A percentile compares a stretch with the other conserved stretches of the same genome.
phyloP scores from a whole-genome alignment of 805 yeast genomes.

The Ogataea trehaloabstinens region DNA sequence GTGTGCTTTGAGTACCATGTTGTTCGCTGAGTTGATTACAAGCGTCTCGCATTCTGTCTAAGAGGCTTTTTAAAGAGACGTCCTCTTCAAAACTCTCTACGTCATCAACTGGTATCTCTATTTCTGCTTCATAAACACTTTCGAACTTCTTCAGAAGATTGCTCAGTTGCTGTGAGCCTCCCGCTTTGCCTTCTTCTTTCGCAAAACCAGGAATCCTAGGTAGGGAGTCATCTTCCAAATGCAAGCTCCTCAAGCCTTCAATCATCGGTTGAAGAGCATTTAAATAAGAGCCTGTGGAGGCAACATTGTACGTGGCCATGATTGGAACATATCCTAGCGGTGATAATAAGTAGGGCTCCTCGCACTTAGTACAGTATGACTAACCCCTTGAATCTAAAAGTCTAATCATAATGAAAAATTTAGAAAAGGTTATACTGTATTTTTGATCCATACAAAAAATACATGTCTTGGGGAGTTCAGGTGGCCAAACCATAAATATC shows the following conservation, averaged over 20 bases:
- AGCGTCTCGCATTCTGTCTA: conserved; percentile 20
- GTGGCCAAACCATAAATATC: no score
- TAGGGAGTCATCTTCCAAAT: conserved; percentile 22
- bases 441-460: no score
- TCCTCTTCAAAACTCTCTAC: conserved; percentile 2
- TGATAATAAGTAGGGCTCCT: background rate
- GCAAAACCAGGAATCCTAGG: conserved; percentile 29
- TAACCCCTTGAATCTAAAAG: no score
- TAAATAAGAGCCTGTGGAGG: conserved; percentile 74
- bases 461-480: no score
- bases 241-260: conserved; percentile 40
- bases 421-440: no score
- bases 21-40: conserved; percentile 29
- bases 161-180: conserved; percentile 21
- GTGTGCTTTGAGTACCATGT: conserved; percentile 21
- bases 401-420: no score
- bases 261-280: conserved; percentile 73
- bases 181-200: conserved; percentile 33
- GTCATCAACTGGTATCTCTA: conserved; percentile 9
- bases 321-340: no score
- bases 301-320: conserved; percentile 54
- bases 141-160: conserved; percentile 32
- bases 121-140: conserved; percentile 27
- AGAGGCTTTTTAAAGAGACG: conserved; percentile 8
- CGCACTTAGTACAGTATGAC: no score